Evolutionary conservation across 2,329 filamentous ascomycete species (phyloP), one percentile per base, ranked within the genome.

Genomic region (Fonsecaea pedrosoi): DNA sequence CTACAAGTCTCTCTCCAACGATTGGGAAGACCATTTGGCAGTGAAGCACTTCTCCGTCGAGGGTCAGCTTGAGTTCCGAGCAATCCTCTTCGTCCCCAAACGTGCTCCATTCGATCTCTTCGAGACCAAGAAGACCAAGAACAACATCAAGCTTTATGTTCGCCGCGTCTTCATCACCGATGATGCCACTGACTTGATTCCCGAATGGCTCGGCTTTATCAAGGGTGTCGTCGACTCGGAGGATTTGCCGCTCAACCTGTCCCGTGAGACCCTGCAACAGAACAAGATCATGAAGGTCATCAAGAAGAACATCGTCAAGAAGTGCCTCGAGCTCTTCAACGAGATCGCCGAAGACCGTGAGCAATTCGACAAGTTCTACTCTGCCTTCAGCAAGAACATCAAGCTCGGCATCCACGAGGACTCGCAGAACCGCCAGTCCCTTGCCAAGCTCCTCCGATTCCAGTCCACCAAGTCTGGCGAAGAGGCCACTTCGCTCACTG

Each of bases 221-320:
- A 99, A 99, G 92, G 95, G 95, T 90, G 95, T 99, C 77, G 95
- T 99, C 82, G 95, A 99, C 86, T 99, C 95, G 78, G 95, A 99
- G 89, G 95, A 99, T 82, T 91, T 99, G 71, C 95, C 95, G 76
- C 91, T 99, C 82, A 99, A 99, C 90, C 84, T 99, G 86, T 98
- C 95, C 79, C 95, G 95, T 91, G 95, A 99, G 90, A 98, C 94
- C 66, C 92, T 99, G 59, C 95, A 99, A 86, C 95, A 98, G 88
- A 99, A 98, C 92, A 98, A 98, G 93, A 99, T 99, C 88, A 98
- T 98, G 95, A 98, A 98, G 91, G 95, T 98, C 83, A 98, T 98
- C 89, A 96, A 96, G 90, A 99, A 99, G 93, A 99, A 99, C 90
- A 97, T 99, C 74, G 94, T 99, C 88, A 99, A 98, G 94, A 99